These are phyloP conservation scores for Naganishia kalamii DNA, from an alignment of 768 basidiomycete species.

Conservation along the genomic window DNA sequence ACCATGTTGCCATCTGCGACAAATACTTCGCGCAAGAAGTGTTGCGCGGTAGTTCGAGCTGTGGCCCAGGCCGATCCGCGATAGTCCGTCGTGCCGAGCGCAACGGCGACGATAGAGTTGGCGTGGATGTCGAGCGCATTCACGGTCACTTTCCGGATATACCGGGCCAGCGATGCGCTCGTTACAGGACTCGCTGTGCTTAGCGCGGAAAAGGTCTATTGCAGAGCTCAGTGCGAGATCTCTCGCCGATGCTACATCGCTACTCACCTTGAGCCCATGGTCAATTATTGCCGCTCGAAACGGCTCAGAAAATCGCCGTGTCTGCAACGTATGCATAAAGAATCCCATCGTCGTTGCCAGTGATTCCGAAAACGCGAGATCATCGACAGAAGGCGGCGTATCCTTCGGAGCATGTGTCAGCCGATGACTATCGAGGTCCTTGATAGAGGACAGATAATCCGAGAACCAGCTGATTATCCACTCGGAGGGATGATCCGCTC, in stretches of 20 bases:
- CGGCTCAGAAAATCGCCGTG: slow-evolving; percentile 58
- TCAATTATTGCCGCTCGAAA: slow-evolving; percentile 59
- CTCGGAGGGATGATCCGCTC: slow-evolving; percentile 40
- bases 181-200: neutral
- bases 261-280: slow-evolving; percentile 60
- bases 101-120: slow-evolving; percentile 51
- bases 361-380: slow-evolving; percentile 56
- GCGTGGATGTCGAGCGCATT: slow-evolving; percentile 54
- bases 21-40: slow-evolving; percentile 46
- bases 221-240: slow-evolving; percentile 15
- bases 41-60: slow-evolving; percentile 50
- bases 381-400: slow-evolving; percentile 31
- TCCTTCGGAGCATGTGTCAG: slow-evolving; percentile 8
- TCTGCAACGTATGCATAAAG: slow-evolving; percentile 74
- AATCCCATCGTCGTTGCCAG: slow-evolving; percentile 67
- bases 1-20: slow-evolving; percentile 42
- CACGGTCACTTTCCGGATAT: slow-evolving; percentile 6
- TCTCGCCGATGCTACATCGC: neutral
- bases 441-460: slow-evolving; percentile 59
- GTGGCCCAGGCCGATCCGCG: slow-evolving; percentile 49
- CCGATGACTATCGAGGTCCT: slow-evolving; percentile 28
- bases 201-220: neutral
- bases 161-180: slow-evolving; percentile 10
- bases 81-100: slow-evolving; percentile 50
- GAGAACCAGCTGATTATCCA: slow-evolving; percentile 63